Conservation (phyloP, 2,329 filamentous ascomycete species). For the Scedosporium dehoogii region DNA sequence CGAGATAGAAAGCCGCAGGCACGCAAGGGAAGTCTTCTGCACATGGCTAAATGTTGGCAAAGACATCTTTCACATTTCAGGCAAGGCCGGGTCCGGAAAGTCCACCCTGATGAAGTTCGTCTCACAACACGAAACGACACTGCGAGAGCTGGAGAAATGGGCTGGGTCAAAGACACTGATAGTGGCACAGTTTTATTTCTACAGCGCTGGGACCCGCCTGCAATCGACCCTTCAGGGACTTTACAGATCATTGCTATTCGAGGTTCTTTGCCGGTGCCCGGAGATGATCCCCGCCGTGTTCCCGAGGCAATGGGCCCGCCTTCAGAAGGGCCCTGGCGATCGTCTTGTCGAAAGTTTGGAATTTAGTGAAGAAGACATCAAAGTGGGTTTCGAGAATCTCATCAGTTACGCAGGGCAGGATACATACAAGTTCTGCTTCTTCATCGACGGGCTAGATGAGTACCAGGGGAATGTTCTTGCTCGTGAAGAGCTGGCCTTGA, state of each 20-base stretch:
- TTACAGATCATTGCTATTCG: slow-evolving; percentile 5
- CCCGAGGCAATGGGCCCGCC: not conserved
- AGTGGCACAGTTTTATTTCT: slow-evolving; percentile 8
- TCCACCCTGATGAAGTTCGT: slow-evolving; percentile 9
- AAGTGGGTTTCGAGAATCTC: not conserved
- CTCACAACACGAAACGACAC: not conserved
- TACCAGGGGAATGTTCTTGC: not conserved
- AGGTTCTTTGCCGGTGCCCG: slow-evolving; percentile 1
- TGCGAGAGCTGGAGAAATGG: not conserved
- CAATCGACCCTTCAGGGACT: slow-evolving; percentile 6
- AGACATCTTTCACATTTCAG: slow-evolving; percentile 6
- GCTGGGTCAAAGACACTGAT: not conserved
- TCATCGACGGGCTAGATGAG: slow-evolving; percentile 3
- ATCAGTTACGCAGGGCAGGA: not conserved
- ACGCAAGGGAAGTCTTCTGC: not conserved
- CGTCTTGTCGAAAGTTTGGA: not conserved
- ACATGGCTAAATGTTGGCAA: slow-evolving; percentile 1
- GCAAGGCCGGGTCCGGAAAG: slow-evolving; percentile 8
- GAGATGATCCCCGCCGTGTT: not conserved
- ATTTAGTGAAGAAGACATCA: not conserved
- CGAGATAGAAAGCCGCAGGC: not conserved
- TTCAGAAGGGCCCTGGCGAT: not conserved
- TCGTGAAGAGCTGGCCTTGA: not conserved
- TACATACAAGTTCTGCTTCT: not conserved
- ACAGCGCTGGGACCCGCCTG: slow-evolving; percentile 2